Base-by-base conservation (phyloP, 139 green algal species). In the Ulvella scutata region DNA sequence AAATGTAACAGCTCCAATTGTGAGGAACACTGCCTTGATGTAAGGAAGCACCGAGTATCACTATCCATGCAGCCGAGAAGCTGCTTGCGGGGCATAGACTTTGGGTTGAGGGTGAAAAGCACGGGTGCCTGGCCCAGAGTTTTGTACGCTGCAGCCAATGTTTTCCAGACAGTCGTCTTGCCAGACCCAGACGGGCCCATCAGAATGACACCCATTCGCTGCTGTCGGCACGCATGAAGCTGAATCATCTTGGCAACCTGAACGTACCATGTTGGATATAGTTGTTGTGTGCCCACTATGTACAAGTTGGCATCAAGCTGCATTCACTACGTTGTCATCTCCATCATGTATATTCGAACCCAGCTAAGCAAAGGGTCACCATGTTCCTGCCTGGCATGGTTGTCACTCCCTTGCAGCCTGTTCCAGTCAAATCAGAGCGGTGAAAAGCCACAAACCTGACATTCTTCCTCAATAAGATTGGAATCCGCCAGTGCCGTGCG, bases 151-250 rank as follows among this genome's bases (percentile, higher is more conserved):
- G 75, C 44, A 34, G 34, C 33, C 26, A 76, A 13, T 3, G 73
- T 67, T 51, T 76, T 75, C 81, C 84, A 93, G 10, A 94, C 84
- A 10, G 88, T 93, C 37, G 82, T 85, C 82, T 96, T 96, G 74
- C 90, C 90, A 31, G 74, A 87, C 72, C 87, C 88, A 0, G 81
- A 86, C 35, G 90, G 88, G 0, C 90, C 90, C 37, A 93, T 85
- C 31, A 95, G 85, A 83, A 95, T 93, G 51, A 95, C 85, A n/a
- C 90, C 90, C 34, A 92, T 93, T 62, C 90, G 85, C 83, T 95
- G 82, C 82, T 88, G 81, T 67, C 82, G 90, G 4, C 88, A 88
- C 28, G 89, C 76, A 81, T 93, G 86, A 60, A 95, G 79, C 87
- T 93, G 88, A 44, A 88, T 62, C 29, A 89, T 84, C 72, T 89